Evolutionary conservation across 192 early-diverging fungal species (phyloP), one percentile per base, ranked within the genome.

Genomic region (Paraglomus brasilianum): DNA sequence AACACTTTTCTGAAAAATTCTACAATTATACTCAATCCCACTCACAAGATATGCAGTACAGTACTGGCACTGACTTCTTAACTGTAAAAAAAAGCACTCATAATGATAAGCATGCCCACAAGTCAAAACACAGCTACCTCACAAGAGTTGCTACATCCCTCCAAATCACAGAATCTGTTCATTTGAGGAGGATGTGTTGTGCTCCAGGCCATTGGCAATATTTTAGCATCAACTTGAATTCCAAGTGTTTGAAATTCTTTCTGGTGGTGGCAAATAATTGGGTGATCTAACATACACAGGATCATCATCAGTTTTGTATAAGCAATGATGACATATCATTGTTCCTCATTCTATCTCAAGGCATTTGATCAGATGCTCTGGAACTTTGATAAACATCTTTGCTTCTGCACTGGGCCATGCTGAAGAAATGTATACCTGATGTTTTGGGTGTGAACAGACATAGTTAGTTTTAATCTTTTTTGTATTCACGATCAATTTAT

Each of bases 151-250:
- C 38, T 42, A 4, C 39, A 36, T 22, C 58, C 11, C n/a, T n/a
- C n/a, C n/a, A n/a, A n/a, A n/a, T n/a, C n/a, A n/a, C n/a, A n/a
- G n/a, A n/a, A n/a, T n/a, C n/a, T n/a, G n/a, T n/a, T n/a, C n/a
- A n/a, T n/a, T n/a, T n/a, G n/a, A n/a, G n/a, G n/a, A n/a, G n/a
- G n/a, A n/a, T n/a, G n/a, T n/a, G n/a, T n/a, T n/a, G n/a, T n/a
- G n/a, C n/a, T n/a, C n/a, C n/a, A n/a, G n/a, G n/a, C 58, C 24
- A 60, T 60, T 43, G 40, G 58, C 36, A 60, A 60, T 60, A 60
- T 0, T 1, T 60, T 39, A 1, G 43, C 1, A 5, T 36, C 13
- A 36, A 60, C 40, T 60, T 60, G 38, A 60, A 41, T 40, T 60
- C 43, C 19, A 38, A 60, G 40, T 4, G 13, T 60, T 40, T 36